These are phyloP conservation scores for Whalleya microplaca DNA, from an alignment of 2,329 filamentous ascomycete genomes.

Conservation along the genomic window DNA sequence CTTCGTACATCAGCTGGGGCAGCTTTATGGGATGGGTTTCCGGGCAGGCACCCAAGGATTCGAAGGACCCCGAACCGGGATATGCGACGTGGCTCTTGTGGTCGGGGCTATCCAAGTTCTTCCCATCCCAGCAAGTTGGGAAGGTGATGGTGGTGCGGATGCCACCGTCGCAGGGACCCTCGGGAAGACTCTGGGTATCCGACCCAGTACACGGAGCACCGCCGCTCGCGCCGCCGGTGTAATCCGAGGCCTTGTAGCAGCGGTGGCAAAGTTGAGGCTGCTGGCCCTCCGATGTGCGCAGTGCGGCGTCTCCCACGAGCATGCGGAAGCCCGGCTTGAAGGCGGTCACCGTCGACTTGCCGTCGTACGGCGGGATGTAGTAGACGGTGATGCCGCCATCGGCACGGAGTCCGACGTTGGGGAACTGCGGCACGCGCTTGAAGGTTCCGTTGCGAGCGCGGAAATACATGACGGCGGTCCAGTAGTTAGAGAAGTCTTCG, in stretches of 20 bases:
- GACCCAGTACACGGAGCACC: constrained; percentile 31
- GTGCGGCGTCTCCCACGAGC: constrained; percentile 46
- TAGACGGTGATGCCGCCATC: constrained; percentile 36
- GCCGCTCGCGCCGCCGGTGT: constrained; percentile 7
- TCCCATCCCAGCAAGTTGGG: constrained; percentile 59
- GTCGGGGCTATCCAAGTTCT: constrained; percentile 49
- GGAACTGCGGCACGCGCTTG: constrained; percentile 34
- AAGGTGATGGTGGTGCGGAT: constrained; percentile 57
- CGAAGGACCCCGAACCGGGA: constrained; percentile 39
- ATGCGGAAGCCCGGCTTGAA: constrained; percentile 51
- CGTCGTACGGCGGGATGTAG: constrained; percentile 37
- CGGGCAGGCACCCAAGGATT: constrained; percentile 50
- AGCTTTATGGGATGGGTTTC: constrained; percentile 54
- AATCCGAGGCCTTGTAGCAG: constrained; percentile 5
- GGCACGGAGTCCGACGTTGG: constrained; percentile 33
- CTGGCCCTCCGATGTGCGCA: constrained; percentile 28
- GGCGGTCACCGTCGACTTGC: constrained; percentile 44
- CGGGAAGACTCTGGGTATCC: constrained; percentile 54
- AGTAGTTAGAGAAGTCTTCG: constrained; percentile 35
- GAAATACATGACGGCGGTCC: constrained; percentile 35
- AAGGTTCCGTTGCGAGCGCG: constrained; percentile 33
- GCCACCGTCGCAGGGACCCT: constrained; percentile 51
- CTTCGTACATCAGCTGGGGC: constrained; percentile 64
- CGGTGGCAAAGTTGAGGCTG: constrained; percentile 34
- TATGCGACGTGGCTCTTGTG: constrained; percentile 56